Base-by-base conservation (phyloP, 495 filamentous ascomycete genomes). In the Chaetomium tenue region DNA sequence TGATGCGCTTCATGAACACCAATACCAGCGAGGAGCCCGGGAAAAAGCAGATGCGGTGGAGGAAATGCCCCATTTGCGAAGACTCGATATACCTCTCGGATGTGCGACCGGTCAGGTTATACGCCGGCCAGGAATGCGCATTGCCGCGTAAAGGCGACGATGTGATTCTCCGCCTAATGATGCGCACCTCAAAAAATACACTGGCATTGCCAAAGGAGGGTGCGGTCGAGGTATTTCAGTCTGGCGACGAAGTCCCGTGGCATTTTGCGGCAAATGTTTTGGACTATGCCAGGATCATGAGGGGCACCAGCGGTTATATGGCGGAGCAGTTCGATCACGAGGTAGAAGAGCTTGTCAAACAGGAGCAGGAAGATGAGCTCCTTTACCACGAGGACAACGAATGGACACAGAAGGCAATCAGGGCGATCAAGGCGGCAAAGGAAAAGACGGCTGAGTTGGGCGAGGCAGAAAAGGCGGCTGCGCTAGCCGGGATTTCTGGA, bases 1-100 rank as follows among this genome's bases (percentile, higher is more conserved):
- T 98, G 42, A 88, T 97, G 60, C 89, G 94, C 48, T 98, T 95
- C 72, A 97, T 98, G 93, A 91, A 95, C 69, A 88, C 92, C 8
- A 84, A 81, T 2, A 90, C 91, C 42, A 89, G 87, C 28, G 84
- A 84, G 2, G 82, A 85, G 63, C 91, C 89, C 74, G 88, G 83
- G 74, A 84, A 90, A 56, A 69, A 70, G 64, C 72, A 71, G 44
- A 71, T 67, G 18, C 83, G 91, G 58, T 97, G 89, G 84, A 92
- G 95, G 78, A 96, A 96, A 72, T 98, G 94, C 70, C 95, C 94
- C 7, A 96, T 98, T 40, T 98, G 94, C 75, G 93, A 88, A 81
- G 94, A 98, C 70, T 86, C 83, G 25, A 86, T 98, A 18, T 96
- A 91, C 72, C 82, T 92, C 11, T 87, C 90, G 1, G 94, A 98